Percentiles rank a stretch among this genome's conserved stretches.
These are phyloP conservation scores for Calophaca sinica DNA, from an alignment of 306 rosid genomes.

Conservation along the genomic window DNA sequence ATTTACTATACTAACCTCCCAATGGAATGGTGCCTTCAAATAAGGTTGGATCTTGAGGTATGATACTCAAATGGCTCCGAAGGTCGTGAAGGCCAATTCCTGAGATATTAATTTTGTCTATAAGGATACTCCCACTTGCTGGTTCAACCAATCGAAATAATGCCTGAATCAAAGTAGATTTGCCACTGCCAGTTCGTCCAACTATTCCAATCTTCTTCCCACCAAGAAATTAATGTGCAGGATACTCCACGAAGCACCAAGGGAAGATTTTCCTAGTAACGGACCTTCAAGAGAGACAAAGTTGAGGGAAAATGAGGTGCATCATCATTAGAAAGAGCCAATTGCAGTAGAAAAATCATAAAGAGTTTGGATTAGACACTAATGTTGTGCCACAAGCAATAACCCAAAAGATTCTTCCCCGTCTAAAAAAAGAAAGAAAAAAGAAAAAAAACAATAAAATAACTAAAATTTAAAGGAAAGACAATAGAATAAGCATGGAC, in stretches of 20 bases:
- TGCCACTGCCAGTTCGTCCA: constrained; percentile 97
- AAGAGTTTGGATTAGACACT: constrained; percentile 34
- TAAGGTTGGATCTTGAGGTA: constrained; percentile 96
- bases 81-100: constrained; percentile 91
- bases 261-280: constrained; percentile 95
- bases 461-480: too few relatives aligned
- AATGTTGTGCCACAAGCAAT: too few relatives aligned
- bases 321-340: constrained; percentile 25
- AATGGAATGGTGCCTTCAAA: constrained; percentile 95
- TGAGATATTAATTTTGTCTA: constrained; percentile 81
- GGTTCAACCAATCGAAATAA: constrained; percentile 92
- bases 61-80: constrained; percentile 86
- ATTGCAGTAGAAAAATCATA: constrained; percentile 17
- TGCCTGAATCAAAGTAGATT: constrained; percentile 95
- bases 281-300: constrained; percentile 61
- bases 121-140: constrained; percentile 71
- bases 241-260: constrained; percentile 83
- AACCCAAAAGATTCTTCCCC: too few relatives aligned
- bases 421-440: too few relatives aligned
- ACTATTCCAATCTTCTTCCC: constrained; percentile 94
- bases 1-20: constrained; percentile 90
- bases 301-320: neutral
- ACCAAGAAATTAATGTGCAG: constrained; percentile 88
- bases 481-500: too few relatives aligned
- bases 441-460: too few relatives aligned